Evolutionary conservation across 805 yeast genomes (phyloP), one percentile per base, ranked within the genome.

Genomic region (Candida andamanensis): DNA sequence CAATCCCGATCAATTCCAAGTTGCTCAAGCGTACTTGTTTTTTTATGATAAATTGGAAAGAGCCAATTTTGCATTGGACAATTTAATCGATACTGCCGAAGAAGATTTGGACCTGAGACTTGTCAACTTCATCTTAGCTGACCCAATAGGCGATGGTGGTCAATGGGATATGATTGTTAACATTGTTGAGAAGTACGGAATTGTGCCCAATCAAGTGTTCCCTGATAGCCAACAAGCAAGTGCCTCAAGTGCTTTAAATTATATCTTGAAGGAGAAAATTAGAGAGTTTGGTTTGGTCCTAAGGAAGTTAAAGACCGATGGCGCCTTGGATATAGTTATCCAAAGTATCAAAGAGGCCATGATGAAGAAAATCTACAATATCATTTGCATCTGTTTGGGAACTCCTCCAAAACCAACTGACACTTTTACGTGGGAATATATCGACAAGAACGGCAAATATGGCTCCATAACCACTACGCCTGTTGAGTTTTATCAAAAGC

Each of bases 11-110:
- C 72, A 70, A 44, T 76, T 83, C 53, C 87, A 82, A 58, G 58
- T 86, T 31, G 80, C 92, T 23, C 95, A 85, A 47, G 70, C 83
- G 15, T 85, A 80, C 53, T 56, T 85, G 41, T 85, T 79, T 63
- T 85, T 86, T 60, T 83, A 83, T 54, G 95, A 85, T 52, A 85
- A 85, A 60, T 68, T 85, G 42, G 95, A 86, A 58, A 85, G 85
- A 62, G 77, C 86, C 27, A 85, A 85, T 54, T 82, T 67, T 54
- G 85, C 83, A 57, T 60, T 85, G 44, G 87, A 85, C 41, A 85
- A 83, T 54, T 72, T 84, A 34, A 62, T 80, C 37, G 82, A 80
- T 45, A 81, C 94, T 16, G 69, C 73, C 20, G 65, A 74, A 22
- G 78, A 79, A 52, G 78, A 69, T 26, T 71, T 80, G 32, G 87